These are phyloP conservation scores for Coemansia sp. DNA, from an alignment of 192 early-diverging fungal species.

Conservation along the genomic window DNA sequence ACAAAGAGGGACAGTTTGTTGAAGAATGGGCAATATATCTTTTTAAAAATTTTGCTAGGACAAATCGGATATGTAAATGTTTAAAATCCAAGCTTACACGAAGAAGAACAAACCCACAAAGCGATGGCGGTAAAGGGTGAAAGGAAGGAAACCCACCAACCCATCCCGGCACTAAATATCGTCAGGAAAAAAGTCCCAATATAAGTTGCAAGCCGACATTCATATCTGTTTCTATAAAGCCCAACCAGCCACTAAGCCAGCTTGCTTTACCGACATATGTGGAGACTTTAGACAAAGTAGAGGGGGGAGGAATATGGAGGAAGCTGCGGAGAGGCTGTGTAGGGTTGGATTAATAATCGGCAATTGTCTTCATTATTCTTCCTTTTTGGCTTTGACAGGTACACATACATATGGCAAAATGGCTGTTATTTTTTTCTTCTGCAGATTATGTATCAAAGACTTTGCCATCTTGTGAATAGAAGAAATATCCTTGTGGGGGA, in stretches of 20 bases:
- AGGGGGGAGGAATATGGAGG: not conserved
- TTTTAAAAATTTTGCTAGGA: not conserved
- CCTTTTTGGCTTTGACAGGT: slow-evolving; percentile 4
- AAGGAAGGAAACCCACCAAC: not conserved
- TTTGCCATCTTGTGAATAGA: not conserved
- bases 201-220: not conserved
- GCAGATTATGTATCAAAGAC: slow-evolving; percentile 4
- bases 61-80: not conserved
- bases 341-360: slow-evolving; percentile 1
- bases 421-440: not conserved
- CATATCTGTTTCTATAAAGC: not conserved
- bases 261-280: not conserved
- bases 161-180: not conserved
- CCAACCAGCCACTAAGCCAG: not conserved
- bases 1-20: not conserved
- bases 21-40: not conserved
- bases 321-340: not conserved
- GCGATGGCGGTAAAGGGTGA: not conserved
- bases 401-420: not conserved
- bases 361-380: not conserved
- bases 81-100: not conserved
- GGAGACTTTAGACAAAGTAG: not conserved
- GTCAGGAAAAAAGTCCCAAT: not conserved
- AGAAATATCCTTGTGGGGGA: not conserved
- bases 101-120: not conserved